Conservation (phyloP, 176 grass and related monocot genomes). For the Melocanna baccifera region DNA sequence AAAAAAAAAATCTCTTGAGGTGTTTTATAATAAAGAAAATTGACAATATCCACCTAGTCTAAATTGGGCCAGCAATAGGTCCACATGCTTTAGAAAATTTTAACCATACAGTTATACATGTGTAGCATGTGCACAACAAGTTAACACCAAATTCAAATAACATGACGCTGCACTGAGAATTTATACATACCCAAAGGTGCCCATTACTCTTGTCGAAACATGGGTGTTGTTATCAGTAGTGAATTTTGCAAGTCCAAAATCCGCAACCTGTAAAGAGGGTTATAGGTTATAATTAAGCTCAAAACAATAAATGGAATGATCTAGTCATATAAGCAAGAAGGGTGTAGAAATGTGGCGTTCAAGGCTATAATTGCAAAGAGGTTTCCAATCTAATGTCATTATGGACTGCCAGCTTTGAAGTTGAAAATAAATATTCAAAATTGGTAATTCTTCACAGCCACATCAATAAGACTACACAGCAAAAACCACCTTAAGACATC, state of each 20-base stretch:
- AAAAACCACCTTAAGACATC: not conserved
- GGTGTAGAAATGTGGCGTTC: not conserved
- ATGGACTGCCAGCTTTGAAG: not conserved
- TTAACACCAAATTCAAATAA: not conserved
- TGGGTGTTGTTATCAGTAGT: conserved; percentile 63
- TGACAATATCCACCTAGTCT: not conserved
- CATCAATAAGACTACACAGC: not conserved
- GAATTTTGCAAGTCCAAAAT: conserved; percentile 79
- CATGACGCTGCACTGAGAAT: not conserved
- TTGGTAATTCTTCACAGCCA: not conserved
- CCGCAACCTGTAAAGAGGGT: conserved; percentile 48
- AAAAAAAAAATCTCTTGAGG: not conserved
- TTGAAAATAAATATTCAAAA: not conserved
- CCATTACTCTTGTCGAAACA: conserved; percentile 77
- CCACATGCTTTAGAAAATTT: not conserved
- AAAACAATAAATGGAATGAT: not conserved
- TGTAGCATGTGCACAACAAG: not conserved
- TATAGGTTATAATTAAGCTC: not conserved
- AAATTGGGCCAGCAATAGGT: not conserved
- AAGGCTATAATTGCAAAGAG: not conserved
- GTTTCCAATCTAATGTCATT: not conserved
- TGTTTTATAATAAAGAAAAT: not conserved
- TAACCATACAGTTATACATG: not conserved
- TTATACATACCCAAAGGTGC: conserved; percentile 69
- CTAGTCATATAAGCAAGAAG: not conserved